A percentile compares a stretch with the other conserved stretches of the same genome.
Evolutionary conservation across 306 rosid species (phyloP).

Genomic region (Ochetophila trinervis): DNA sequence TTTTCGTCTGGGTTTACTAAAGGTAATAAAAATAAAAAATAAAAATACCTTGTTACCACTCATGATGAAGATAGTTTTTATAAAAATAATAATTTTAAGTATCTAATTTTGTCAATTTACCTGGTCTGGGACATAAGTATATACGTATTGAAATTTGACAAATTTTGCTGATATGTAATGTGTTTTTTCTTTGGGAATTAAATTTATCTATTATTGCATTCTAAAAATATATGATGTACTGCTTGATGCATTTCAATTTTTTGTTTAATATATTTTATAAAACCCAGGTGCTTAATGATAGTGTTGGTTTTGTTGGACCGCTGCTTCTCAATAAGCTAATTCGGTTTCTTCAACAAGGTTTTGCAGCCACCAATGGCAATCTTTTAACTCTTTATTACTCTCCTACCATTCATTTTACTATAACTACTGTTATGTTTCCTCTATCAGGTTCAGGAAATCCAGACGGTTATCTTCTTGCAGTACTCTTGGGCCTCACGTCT

Average conservation of each 20-base stretch:
- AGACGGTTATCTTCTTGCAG: conserved; percentile 81
- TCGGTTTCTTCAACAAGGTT: conserved; percentile 83
- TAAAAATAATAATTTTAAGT: neutral
- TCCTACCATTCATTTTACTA: neutral
- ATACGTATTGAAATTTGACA: too few species aligned
- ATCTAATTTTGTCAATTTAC: too few species aligned
- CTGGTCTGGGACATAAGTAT: too few species aligned
- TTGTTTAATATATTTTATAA: too few species aligned
- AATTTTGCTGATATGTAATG: too few species aligned
- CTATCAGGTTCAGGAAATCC: conserved; percentile 53
- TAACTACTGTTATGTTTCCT: conserved; percentile 6
- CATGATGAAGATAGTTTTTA: neutral
- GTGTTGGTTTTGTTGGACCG: conserved; percentile 86
- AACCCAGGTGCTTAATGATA: conserved; percentile 82
- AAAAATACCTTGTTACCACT: neutral
- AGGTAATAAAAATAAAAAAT: conserved; percentile 44
- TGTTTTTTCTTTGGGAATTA: too few species aligned
- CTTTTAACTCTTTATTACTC: conserved; percentile 15
- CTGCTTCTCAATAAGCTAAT: conserved; percentile 93
- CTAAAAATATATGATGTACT: too few species aligned
- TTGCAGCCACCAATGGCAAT: conserved; percentile 25
- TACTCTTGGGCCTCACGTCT: conserved; percentile 82
- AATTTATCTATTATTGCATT: too few species aligned
- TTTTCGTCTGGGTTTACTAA: conserved; percentile 68
- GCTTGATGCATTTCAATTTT: too few species aligned